Base-by-base conservation (phyloP, 441 rosid species). In the Dalechampia spathulata region DNA sequence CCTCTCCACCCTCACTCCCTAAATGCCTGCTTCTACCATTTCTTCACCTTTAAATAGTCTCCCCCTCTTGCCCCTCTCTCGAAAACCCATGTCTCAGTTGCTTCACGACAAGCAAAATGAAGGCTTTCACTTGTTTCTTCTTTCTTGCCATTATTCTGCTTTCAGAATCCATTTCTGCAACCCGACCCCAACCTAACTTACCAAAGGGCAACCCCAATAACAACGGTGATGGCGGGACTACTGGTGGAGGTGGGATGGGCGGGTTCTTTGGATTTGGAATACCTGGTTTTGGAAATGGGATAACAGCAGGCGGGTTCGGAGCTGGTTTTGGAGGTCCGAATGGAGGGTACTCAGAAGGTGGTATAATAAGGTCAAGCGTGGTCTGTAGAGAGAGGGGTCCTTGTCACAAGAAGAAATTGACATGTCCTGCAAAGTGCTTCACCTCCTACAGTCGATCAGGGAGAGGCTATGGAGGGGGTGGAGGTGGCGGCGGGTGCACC, bases 401-500 rank as follows among this genome's bases (percentile, higher is more conserved):
- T 4, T 92, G 98, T 71, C 68, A 77, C 65, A 78, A 74, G 45
- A 92, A 83, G 83, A 92, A 81, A 80, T 78, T 88, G 45, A 81
- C 77, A 28, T 92, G 98, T 70, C 98, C 98, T 8, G 83, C 87
- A 3, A 92, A 84, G 90, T 92, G 98, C 58, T 92, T 86, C 77
- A 74, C 71, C 41, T 88, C 88, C 15, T 84, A 70, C 55, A 84
- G 91, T 75, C 74, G 78, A 11, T 84, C 95, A 6, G 98, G 96
- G 67, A 84, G 84, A 70, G 96, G 93, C 2, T 92, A 78, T 37
- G 96, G 98, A 11, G 76, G 61, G 14, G 98, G 98, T 0, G 98
- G 98, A 4, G 96, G 98, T 0, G 95, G 98, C 0, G 95, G 98
- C 2, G 86, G 98, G 0, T 92, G 98, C 71, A 92, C 89, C 45